phyloP scores from a whole-genome alignment of 192 early-diverging fungal species.

The Glomus cerebriforme region DNA sequence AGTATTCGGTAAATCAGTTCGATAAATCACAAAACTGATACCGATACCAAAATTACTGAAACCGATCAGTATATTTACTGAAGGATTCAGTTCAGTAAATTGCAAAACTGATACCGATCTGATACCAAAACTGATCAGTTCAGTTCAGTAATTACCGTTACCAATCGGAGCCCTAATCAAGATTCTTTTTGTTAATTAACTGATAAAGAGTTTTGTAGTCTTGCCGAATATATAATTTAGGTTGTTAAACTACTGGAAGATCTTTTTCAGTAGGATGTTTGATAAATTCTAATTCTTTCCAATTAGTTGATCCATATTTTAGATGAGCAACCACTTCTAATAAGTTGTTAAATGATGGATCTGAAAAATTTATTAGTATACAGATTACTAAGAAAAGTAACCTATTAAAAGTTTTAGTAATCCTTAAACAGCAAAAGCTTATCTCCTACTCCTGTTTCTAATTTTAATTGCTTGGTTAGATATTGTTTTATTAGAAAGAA shows the following conservation, averaged over 20 bases:
- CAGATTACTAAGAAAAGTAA: slow-evolving; percentile 1
- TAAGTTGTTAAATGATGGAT: slow-evolving; percentile 13
- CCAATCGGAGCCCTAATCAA: no score
- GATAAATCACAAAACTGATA: no score
- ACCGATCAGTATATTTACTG: no score
- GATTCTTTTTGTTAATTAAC: not conserved
- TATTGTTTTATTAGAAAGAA: no score
- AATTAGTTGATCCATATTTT: not conserved
- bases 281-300: no score
- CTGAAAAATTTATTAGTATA: not conserved
- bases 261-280: no score
- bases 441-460: slow-evolving; percentile 7
- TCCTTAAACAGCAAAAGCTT: slow-evolving; percentile 4
- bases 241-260: slow-evolving; percentile 1
- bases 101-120: no score
- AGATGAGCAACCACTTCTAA: slow-evolving; percentile 15
- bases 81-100: no score
- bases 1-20: no score
- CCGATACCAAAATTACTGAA: no score
- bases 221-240: slow-evolving; percentile 13
- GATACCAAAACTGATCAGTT: no score
- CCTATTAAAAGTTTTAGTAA: not conserved
- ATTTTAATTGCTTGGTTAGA: not conserved
- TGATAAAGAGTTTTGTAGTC: slow-evolving; percentile 10
- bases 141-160: no score